These are phyloP conservation scores for Neurospora sp. DNA, from an alignment of 495 filamentous ascomycete species.

Conservation along the genomic window DNA sequence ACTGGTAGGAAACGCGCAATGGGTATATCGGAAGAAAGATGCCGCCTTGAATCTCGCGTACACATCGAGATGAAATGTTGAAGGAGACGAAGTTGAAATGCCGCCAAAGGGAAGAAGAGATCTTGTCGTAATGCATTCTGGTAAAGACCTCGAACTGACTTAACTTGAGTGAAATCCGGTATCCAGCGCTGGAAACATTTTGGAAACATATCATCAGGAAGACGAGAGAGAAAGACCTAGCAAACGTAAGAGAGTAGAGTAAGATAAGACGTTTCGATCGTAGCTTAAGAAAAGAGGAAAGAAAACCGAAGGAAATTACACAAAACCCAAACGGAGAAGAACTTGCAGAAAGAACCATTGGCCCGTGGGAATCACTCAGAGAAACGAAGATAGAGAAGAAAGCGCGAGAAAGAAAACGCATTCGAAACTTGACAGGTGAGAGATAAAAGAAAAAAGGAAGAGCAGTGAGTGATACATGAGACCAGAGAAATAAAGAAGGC, in stretches of 20 bases:
- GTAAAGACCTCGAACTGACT: neutral
- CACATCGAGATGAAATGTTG: neutral
- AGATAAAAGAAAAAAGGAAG: neutral
- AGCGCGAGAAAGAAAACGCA: neutral
- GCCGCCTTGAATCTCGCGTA: neutral
- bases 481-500: slow-evolving; percentile 11
- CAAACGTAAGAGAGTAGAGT: slow-evolving; percentile 2
- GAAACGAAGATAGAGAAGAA: neutral
- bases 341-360: slow-evolving; percentile 1
- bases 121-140: neutral
- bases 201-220: slow-evolving; percentile 3
- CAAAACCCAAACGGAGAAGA: slow-evolving; percentile 4
- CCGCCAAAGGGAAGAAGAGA: neutral
- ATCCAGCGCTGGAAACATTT: neutral
- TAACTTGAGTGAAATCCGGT: neutral
- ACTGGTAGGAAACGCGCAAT: neutral
- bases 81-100: neutral
- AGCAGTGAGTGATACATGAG: slow-evolving; percentile 11
- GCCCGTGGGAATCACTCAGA: neutral
- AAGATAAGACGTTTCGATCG: slow-evolving; percentile 5
- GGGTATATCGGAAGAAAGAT: neutral
- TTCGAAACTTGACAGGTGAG: neutral
- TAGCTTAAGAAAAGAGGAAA: slow-evolving; percentile 3
- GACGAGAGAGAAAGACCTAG: slow-evolving; percentile 9
- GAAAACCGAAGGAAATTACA: slow-evolving; percentile 1